These are phyloP conservation scores for Alternaria brassicicola DNA, from an alignment of 2,329 filamentous ascomycete species.

Conservation along the genomic window DNA sequence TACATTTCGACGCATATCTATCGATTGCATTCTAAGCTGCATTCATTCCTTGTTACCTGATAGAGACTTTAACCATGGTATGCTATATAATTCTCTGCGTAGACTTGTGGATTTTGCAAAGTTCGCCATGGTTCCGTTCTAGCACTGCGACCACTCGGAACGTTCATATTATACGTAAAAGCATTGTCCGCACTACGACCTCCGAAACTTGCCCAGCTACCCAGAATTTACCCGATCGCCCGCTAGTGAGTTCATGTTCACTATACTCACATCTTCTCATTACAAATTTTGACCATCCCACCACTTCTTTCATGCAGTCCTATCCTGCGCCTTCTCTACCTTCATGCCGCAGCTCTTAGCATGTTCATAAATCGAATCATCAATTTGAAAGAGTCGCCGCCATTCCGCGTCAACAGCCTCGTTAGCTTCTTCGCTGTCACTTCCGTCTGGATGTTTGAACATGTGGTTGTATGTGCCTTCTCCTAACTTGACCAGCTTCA, in stretches of 20 bases:
- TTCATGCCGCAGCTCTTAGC: not conserved
- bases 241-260: not conserved
- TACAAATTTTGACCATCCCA: not conserved
- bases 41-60: not conserved
- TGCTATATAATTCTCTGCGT: not conserved
- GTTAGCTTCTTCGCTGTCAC: not conserved
- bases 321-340: not conserved
- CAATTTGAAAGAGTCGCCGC: not conserved
- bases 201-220: not conserved
- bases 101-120: not conserved
- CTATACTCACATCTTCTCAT: not conserved
- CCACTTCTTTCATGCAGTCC: not conserved
- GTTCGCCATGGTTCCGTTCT: not conserved
- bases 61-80: not conserved
- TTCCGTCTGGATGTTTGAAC: not conserved
- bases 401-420: no score
- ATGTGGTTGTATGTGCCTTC: not conserved
- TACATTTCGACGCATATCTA: not conserved
- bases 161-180: not conserved
- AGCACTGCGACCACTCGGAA: not conserved
- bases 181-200: not conserved
- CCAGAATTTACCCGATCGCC: not conserved
- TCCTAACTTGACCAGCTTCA: not conserved
- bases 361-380: not conserved
- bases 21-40: not conserved